Conservation (phyloP, 2,329 filamentous ascomycete genomes). For the Ceratocystis variospora region DNA sequence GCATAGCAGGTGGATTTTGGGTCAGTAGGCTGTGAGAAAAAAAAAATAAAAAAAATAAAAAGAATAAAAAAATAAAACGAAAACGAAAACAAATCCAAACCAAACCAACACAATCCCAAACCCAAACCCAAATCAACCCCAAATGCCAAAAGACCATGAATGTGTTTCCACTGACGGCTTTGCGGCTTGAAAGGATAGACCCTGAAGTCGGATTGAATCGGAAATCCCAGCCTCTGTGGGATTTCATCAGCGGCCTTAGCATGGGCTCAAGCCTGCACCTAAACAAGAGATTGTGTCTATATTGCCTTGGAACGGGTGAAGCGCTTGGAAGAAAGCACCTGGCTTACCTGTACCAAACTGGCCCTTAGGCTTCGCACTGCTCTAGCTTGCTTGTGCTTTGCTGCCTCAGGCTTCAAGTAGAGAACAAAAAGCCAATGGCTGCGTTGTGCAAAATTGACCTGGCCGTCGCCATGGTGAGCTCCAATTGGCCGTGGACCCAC, state of each 20-base stretch:
- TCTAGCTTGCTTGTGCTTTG: not conserved
- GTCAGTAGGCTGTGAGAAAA: not conserved
- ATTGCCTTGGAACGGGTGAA: not conserved
- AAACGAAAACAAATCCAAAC: no score
- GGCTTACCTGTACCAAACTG: slow-evolving; percentile 1
- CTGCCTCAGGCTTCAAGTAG: slow-evolving; percentile 1
- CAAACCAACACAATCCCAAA: no score
- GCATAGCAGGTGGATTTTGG: not conserved
- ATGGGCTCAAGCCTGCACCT: not conserved
- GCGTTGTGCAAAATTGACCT: slow-evolving; percentile 5
- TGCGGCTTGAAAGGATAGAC: not conserved
- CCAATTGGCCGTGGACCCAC: slow-evolving; percentile 17
- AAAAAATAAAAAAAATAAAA: not conserved
- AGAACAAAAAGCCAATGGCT: slow-evolving; percentile 2
- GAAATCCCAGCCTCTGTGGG: slow-evolving; percentile 3
- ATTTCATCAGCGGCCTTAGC: not conserved
- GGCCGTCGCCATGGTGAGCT: slow-evolving; percentile 11
- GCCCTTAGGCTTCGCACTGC: not conserved
- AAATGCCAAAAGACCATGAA: no score
- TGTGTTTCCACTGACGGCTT: no score
- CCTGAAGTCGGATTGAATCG: slow-evolving; percentile 3
- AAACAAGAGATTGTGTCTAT: not conserved
- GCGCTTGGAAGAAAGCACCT: not conserved
- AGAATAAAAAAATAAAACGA: not conserved
- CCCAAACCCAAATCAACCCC: no score